Base-by-base conservation (phyloP, 768 basidiomycete species). In the Trametes coccinea region DNA sequence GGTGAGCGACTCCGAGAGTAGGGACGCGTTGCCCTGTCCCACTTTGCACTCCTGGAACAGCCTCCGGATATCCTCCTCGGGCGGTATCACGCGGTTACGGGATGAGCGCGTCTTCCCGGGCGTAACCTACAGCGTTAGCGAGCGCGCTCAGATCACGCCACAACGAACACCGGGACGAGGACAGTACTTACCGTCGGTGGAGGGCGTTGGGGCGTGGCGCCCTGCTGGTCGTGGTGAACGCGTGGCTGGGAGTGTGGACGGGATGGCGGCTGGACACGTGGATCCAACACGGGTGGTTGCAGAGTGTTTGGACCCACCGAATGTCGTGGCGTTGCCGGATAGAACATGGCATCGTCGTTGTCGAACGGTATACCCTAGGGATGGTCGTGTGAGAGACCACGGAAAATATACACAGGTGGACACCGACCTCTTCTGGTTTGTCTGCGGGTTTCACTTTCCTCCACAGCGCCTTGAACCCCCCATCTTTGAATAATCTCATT, bases 21-120 rank as follows among this genome's bases (percentile, higher is more conserved):
- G 67, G 45, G 78, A 76, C 0, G 94, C 93, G 67, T 93, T 93
- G n/a, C 89, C 89, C 57, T 82, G 82, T 2, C 88, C 93, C 41
- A 93, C 85, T 61, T 84, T 87, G 73, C 93, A 93, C 72, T 97
- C 95, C 66, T 93, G 86, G 67, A 92, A 85, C 51, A 97, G 74
- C 14, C 90, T 80, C 11, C 88, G 80, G 52, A 94, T 90, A 67
- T 97, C 92, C 66, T 96, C 93, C 43, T 95, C 92, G 17, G 76
- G 83, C 0, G 93, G 87, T 39, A 95, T 84, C 47, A 85, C 74
- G 41, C 74, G 77, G 52, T 73, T 76, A 46, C 73, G 75, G 14
- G 73, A 70, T 52, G 69, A 67, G 3, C 59, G 65, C 41, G 69
- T 64, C 58, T 64, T 69, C 17, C 53, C 39, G 33, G 63, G 53